Evolutionary conservation across 306 rosid species (phyloP).

Genomic region (Inga leiocalycina): DNA sequence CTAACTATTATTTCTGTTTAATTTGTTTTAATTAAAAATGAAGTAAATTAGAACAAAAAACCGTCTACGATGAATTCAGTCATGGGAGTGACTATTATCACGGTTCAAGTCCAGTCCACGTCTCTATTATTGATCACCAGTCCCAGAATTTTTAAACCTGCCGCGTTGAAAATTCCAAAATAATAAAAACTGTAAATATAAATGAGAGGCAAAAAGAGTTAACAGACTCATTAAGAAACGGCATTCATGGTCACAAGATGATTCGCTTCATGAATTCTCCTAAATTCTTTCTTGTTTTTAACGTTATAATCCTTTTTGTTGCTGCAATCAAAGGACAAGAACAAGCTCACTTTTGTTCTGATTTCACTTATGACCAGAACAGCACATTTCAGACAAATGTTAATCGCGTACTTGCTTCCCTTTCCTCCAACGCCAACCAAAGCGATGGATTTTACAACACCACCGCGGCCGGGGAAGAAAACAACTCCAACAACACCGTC

Average conservation of each 20-base stretch:
- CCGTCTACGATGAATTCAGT: no score
- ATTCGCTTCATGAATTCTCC: not conserved
- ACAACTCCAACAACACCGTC: not conserved
- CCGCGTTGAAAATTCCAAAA: not conserved
- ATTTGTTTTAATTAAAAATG: no score
- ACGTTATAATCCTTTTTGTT: not conserved
- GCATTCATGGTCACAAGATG: not conserved
- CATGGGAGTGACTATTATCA: no score
- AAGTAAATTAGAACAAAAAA: no score
- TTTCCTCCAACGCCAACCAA: conserved; percentile 34
- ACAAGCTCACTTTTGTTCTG: not conserved
- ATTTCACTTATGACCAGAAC: conserved; percentile 17
- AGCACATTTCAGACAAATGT: conserved; percentile 38
- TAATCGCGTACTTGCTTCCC: conserved; percentile 33
- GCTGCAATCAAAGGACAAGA: not conserved
- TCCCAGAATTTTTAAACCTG: not conserved
- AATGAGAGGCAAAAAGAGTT: not conserved
- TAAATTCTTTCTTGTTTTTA: not conserved
- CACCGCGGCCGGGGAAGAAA: not conserved
- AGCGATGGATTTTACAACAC: conserved; percentile 25
- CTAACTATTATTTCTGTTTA: no score
- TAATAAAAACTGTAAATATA: not conserved
- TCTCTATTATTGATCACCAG: no score
- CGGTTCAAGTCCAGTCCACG: no score
- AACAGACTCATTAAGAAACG: not conserved